A percentile compares a stretch with the other conserved stretches of the same genome.
Conservation (phyloP, 257 asterid species). For the Solanum megistacrolobum region DNA sequence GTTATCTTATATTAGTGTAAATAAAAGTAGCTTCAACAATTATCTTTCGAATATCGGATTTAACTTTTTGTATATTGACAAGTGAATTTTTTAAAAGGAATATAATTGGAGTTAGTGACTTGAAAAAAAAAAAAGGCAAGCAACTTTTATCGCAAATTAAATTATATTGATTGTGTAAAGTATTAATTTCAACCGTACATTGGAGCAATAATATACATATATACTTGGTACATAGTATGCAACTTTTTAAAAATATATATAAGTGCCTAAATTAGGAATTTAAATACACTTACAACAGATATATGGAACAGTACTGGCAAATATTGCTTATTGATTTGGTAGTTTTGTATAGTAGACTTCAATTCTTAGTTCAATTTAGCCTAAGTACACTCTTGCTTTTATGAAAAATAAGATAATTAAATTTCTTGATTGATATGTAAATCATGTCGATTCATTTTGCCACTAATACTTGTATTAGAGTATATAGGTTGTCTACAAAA, state of each 20-base stretch:
- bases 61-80: neutral
- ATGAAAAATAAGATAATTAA: neutral
- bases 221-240: neutral
- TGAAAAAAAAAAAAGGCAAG: neutral
- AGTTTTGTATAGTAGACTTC: neutral
- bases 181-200: neutral
- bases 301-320: neutral
- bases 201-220: neutral
- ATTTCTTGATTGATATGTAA: neutral
- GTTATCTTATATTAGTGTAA: neutral
- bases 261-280: neutral
- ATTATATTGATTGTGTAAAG: neutral
- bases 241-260: neutral
- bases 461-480: neutral
- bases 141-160: too few species aligned
- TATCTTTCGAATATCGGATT: neutral
- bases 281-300: neutral
- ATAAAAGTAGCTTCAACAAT: too few species aligned
- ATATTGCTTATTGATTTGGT: neutral
- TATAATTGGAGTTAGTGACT: neutral
- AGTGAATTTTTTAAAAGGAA: too few species aligned
- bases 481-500: neutral
- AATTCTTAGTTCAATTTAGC: neutral
- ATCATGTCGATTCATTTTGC: neutral
- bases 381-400: neutral